phyloP scores from a whole-genome alignment of 768 basidiomycete species.

The Asterophora parasitica region DNA sequence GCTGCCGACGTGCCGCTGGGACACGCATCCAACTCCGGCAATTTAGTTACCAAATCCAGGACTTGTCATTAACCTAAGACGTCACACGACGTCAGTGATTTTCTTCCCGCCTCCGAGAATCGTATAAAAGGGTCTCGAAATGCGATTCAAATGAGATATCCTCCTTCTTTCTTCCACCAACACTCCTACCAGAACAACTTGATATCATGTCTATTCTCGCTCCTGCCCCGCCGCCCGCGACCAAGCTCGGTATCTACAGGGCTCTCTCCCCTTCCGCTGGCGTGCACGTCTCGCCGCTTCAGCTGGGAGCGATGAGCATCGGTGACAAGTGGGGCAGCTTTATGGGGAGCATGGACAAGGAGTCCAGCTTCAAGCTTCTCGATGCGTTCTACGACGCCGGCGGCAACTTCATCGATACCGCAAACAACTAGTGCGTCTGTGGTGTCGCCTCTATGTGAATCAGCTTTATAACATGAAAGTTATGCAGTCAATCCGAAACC shows the following conservation, averaged over 20 bases:
- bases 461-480: not conserved
- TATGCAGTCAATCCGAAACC: slow-evolving; percentile 45
- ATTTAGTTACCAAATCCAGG: too few relatives aligned
- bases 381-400: slow-evolving; percentile 13
- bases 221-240: slow-evolving; percentile 21
- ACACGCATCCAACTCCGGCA: too few relatives aligned
- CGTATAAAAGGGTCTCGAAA: too few relatives aligned
- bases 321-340: slow-evolving; percentile 30
- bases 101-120: too few relatives aligned
- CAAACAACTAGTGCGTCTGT: slow-evolving; percentile 13
- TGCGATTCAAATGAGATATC: too few relatives aligned
- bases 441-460: not conserved
- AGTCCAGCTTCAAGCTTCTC: slow-evolving; percentile 18
- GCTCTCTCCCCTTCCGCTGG: slow-evolving; percentile 35
- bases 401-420: slow-evolving; percentile 17
- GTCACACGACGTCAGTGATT: too few relatives aligned
- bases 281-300: slow-evolving; percentile 44
- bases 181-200: too few relatives aligned
- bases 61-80: too few relatives aligned
- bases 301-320: slow-evolving; percentile 45
- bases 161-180: too few relatives aligned
- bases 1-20: too few relatives aligned
- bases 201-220: not conserved
- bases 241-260: slow-evolving; percentile 35
- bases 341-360: slow-evolving; percentile 32